phyloP scores from a whole-genome alignment of 2,329 filamentous ascomycete species.

The Alternaria sp. region DNA sequence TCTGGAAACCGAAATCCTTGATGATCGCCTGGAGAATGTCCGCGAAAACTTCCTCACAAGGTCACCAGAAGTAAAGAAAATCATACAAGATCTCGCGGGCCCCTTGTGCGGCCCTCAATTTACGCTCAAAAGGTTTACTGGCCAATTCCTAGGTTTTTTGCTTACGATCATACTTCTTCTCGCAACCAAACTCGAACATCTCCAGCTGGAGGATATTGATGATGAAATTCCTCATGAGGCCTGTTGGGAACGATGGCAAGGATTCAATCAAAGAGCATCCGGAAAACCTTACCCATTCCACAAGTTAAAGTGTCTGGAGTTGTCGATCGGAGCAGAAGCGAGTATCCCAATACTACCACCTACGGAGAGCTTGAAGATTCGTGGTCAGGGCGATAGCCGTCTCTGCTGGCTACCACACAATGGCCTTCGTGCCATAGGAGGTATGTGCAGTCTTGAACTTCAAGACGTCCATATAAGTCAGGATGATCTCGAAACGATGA shows the following conservation, averaged over 20 bases:
- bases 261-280: fast-evolving
- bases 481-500: neutral
- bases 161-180: neutral
- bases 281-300: neutral
- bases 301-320: neutral
- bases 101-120: neutral
- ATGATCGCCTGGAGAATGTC: neutral
- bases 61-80: neutral
- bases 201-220: too few species aligned
- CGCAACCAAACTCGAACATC: neutral
- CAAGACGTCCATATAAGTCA: neutral
- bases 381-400: neutral
- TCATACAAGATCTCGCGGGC: neutral
- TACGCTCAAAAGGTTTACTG: neutral
- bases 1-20: fast-evolving
- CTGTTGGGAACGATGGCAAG: too few species aligned
- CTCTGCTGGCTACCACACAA: neutral
- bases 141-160: neutral
- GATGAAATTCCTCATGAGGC: too few species aligned
- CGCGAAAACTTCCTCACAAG: neutral
- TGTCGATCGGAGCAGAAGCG: neutral
- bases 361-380: neutral
- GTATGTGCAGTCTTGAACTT: neutral
- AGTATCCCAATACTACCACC: neutral
- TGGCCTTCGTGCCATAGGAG: neutral